Base-by-base conservation (phyloP, 805 yeast species). In the Candida methanosorbosa region DNA sequence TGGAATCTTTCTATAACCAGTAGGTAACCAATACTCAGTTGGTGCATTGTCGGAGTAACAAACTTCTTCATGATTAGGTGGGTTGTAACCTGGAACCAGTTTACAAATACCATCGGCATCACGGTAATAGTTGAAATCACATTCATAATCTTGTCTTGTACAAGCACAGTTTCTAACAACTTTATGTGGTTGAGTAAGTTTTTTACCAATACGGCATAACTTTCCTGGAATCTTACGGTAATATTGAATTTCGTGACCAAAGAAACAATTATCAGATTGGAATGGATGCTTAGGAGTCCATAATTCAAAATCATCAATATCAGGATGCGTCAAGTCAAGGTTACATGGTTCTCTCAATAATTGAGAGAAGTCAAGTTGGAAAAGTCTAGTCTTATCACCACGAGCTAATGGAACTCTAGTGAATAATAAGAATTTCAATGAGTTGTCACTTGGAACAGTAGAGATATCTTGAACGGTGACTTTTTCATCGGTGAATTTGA, bases 1-100 rank as follows among this genome's bases (percentile, higher is more conserved):
- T 1, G 95, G 88, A 24, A 86, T 71, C 48, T 72, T 73, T 54
- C 97, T 74, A 58, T 90, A 88, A 1, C 97, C 97, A 1, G 96
- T 84, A 13, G 94, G 81, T 39, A 73, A 73, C 59, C 73, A 81
- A 55, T 74, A 86, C 50, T 83, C 86, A 42, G 77, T 68, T 1
- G 72, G 70, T 32, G 67, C 66, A n/a, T 75, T 66, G 35, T 68
- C 66, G 32, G 62, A 65, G 18, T 44, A 44, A 56, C 96, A 83
- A 37, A 72, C 65, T 40, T 68, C 70, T 30, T 68, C 57, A 41
- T 78, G 78, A 46, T 82, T 81, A 14, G 79, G 75, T 9, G 88
- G 83, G 3, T 65, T 54, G 39, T 69, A 64, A 0, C 95, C 95
- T 13, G 71, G 68, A 14, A 84, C 83, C 29, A 85, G 69, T 49